Evolutionary conservation across 805 yeast species (phyloP).

Genomic region (Pichia membranifaciens): DNA sequence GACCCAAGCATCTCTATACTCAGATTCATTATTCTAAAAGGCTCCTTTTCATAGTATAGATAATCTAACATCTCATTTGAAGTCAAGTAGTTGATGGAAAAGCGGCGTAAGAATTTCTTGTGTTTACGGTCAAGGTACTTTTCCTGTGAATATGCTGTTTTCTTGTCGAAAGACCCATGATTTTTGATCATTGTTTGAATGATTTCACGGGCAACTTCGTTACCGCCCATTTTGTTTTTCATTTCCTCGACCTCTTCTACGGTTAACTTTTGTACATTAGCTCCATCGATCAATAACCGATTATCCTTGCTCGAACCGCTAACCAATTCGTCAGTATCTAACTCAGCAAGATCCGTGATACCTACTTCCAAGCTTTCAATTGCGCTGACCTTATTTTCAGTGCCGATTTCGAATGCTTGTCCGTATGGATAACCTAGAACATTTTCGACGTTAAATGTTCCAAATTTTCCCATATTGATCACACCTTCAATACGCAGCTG

Average conservation of each 20-base stretch:
- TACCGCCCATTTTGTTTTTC: conserved; percentile 63
- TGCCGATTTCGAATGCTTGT: conserved; percentile 78
- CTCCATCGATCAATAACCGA: conserved; percentile 60
- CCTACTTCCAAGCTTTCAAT: conserved; percentile 29
- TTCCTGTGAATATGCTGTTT: conserved; percentile 85
- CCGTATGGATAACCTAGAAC: conserved; percentile 82
- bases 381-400: conserved; percentile 46
- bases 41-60: conserved; percentile 67
- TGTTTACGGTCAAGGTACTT: conserved; percentile 89
- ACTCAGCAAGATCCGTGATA: conserved; percentile 18
- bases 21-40: conserved; percentile 65
- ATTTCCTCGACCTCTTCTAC: conserved; percentile 79
- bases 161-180: conserved; percentile 82
- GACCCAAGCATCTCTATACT: conserved; percentile 81
- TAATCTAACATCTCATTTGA: conserved; percentile 66
- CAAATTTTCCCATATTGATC: conserved; percentile 85
- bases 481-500: conserved; percentile 54
- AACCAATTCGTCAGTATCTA: conserved; percentile 23
- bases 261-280: conserved; percentile 68
- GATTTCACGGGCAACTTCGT: conserved; percentile 64
- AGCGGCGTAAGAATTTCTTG: conserved; percentile 81
- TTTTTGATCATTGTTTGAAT: conserved; percentile 77
- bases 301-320: conserved; percentile 33
- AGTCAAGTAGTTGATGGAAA: conserved; percentile 73
- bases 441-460: conserved; percentile 68